phyloP scores from a whole-genome alignment of 768 basidiomycete species.

The Melanogaster broomeanus region DNA sequence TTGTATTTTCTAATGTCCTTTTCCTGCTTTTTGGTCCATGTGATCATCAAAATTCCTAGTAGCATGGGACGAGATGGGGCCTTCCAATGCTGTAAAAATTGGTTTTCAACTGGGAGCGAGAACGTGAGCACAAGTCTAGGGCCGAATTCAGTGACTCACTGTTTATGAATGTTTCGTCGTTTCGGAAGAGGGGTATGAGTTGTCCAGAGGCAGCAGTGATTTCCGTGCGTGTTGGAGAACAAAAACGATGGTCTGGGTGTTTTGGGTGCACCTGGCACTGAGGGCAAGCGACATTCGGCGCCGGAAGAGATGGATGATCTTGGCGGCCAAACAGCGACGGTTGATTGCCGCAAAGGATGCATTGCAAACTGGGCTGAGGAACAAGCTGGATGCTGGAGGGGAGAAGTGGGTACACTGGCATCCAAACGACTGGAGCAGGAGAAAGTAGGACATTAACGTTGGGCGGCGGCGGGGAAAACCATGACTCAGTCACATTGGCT shows the following conservation, averaged over 20 bases:
- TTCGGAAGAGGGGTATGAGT: slow-evolving; percentile 8
- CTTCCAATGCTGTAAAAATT: slow-evolving; percentile 10
- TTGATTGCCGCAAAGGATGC: too few relatives aligned
- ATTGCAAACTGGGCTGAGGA: not conserved
- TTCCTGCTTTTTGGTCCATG: slow-evolving; percentile 13
- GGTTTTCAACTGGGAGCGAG: slow-evolving; percentile 8
- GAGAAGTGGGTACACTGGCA: not conserved
- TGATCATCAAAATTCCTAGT: slow-evolving; percentile 19
- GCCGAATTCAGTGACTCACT: slow-evolving; percentile 1
- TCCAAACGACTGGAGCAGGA: not conserved
- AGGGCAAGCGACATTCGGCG: slow-evolving; percentile 15
- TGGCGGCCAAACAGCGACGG: not conserved
- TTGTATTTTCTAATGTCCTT: slow-evolving; percentile 18
- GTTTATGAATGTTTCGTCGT: slow-evolving; percentile 7
- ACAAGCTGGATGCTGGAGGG: not conserved
- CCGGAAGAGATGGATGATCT: not conserved
- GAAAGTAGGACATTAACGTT: not conserved
- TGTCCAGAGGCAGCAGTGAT: slow-evolving; percentile 17
- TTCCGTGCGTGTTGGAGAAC: slow-evolving; percentile 12
- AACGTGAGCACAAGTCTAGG: too few relatives aligned
- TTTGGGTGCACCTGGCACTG: slow-evolving; percentile 15
- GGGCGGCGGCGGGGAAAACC: not conserved
- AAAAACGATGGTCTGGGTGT: slow-evolving; percentile 18
- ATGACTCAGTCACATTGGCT: not conserved
- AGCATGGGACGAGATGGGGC: slow-evolving; percentile 10